Evolutionary conservation across 768 basidiomycete genomes (phyloP), one percentile per base, ranked within the genome.

Genomic region (Tulasnella sp.): DNA sequence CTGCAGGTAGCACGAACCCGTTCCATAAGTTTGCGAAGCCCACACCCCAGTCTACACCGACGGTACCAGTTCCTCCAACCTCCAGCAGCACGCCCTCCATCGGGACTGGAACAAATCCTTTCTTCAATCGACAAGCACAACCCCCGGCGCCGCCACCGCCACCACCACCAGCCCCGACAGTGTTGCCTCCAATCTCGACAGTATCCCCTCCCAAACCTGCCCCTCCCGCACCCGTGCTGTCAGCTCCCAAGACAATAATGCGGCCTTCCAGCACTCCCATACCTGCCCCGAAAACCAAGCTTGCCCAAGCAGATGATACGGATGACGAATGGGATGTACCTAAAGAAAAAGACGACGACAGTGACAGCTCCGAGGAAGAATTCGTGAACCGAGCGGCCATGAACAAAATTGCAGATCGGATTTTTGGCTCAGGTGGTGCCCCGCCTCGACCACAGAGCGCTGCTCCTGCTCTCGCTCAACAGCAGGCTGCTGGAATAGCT

Each of bases 241-340:
- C 79, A 29, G 75, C 81, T 22, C 80, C 83, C 72, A 69, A 80
- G 31, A 76, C 81, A 40, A 64, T 15, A 78, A 75, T 58, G 36
- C 79, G 38, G 71, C 80, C 80, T 12, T 54, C 70, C 5, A 88
- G 86, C 81, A 88, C 88, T 77, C 88, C 91, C 0, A 17, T 74
- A 25, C 31, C 69, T n/a, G 69, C 25, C 19, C 36, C 69, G 0
- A 70, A 70, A 36, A 4, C 12, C 36, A 70, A 70, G 17, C 37
- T 73, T 76, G 25, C 89, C 0, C 86, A 91, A 0, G 82, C 83
- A 2, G 85, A 85, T 40, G 84, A 85, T 19, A 76, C 67, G 39
- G 91, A 92, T 1, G 92, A 93, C 22, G 93, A 94, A 71, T 96
- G 94, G 94, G 94, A 91, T 74, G 89, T 90, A n/a, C 85, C 93